Base-by-base conservation (phyloP, 2,329 filamentous ascomycete species). In the Alternaria novae-zelandiae region DNA sequence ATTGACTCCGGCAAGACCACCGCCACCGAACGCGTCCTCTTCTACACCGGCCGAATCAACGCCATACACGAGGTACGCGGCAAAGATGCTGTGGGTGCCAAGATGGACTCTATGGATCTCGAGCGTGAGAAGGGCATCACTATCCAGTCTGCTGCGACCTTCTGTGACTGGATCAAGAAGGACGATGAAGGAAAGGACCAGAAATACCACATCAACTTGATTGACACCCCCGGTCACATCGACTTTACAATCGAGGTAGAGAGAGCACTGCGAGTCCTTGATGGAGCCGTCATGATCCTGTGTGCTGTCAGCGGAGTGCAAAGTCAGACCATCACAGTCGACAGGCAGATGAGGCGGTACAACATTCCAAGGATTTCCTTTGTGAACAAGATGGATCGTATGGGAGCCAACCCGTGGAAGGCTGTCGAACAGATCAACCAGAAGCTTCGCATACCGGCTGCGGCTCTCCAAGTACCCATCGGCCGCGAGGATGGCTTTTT, bases 101-200 rank as follows among this genome's bases (percentile, higher is more conserved):
- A 99, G 85, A 99, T 99, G 96, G 96, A 99, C 85, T 97, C 94
- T 25, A 99, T 99, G 96, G 96, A 99, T 74, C 86, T 99, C 71
- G 96, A 99, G 83, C 88, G 96, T 82, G 96, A 98, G 81, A 97
- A 97, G 85, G 96, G 96, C 75, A 99, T 99, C 80, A 99, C 96
- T 61, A 99, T 99, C 76, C 95, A 99, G 82, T 98, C 95, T 71
- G 96, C 96, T 11, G 96, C 96, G 23, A 99, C 96, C 1, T 99
- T 97, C 81, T 97, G 93, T 81, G 94, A 99, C 82, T 99, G 96
- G 96, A 84, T 91, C 70, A 97, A 97, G 85, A 90, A 88, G 81
- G 80, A 82, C 21, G 83, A 95, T 68, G 54, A 73, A 21, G 92
- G 91, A 70, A 88, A 92, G 77, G 93, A 97, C 56, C 90, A 97